A percentile compares a stretch with the other conserved stretches of the same genome.
These are phyloP conservation scores for Evernia prunastri DNA, from an alignment of 495 filamentous ascomycete genomes.

Conservation along the genomic window DNA sequence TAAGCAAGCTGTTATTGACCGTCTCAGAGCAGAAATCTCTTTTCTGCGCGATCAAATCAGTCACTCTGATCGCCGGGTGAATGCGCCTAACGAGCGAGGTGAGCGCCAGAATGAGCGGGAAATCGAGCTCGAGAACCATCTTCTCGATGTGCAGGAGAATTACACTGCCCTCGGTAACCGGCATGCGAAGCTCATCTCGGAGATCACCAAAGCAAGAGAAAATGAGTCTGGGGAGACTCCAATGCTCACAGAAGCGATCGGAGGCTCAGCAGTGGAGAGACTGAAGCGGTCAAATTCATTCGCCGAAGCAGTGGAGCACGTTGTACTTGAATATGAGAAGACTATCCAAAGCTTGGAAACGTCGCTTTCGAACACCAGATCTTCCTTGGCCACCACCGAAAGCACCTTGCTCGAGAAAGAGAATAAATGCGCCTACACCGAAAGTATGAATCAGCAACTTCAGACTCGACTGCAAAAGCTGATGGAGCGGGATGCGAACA, in stretches of 20 bases:
- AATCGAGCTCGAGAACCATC: conserved; percentile 85
- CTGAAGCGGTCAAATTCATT: conserved; percentile 92
- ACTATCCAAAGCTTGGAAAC: conserved; percentile 92
- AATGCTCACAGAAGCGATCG: conserved; percentile 50
- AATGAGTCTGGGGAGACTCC: conserved; percentile 53
- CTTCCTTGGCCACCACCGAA: conserved; percentile 76
- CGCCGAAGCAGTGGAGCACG: conserved; percentile 88
- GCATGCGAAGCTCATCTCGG: conserved; percentile 90
- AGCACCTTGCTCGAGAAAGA: conserved; percentile 86
- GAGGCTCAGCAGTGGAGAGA: conserved; percentile 77
- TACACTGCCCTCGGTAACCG: conserved; percentile 84
- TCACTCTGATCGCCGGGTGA: conserved; percentile 52
- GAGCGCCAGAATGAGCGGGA: conserved; percentile 83
- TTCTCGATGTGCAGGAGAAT: conserved; percentile 90
- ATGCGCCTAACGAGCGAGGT: conserved; percentile 55
- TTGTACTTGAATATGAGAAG: conserved; percentile 97
- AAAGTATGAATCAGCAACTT: conserved; percentile 85
- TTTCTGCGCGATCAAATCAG: conserved; percentile 94
- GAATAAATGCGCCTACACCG: conserved; percentile 82
- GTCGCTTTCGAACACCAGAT: conserved; percentile 81
- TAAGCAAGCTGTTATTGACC: conserved; percentile 90
- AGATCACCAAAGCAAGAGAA: conserved; percentile 81
- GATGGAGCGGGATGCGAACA: conserved; percentile 80
- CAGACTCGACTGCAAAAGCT: conserved; percentile 83
- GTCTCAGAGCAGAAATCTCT: conserved; percentile 85